A percentile compares a stretch with the other conserved stretches of the same genome.
Evolutionary conservation across 495 filamentous ascomycete species (phyloP).

Genomic region (Aspergillus baeticus): DNA sequence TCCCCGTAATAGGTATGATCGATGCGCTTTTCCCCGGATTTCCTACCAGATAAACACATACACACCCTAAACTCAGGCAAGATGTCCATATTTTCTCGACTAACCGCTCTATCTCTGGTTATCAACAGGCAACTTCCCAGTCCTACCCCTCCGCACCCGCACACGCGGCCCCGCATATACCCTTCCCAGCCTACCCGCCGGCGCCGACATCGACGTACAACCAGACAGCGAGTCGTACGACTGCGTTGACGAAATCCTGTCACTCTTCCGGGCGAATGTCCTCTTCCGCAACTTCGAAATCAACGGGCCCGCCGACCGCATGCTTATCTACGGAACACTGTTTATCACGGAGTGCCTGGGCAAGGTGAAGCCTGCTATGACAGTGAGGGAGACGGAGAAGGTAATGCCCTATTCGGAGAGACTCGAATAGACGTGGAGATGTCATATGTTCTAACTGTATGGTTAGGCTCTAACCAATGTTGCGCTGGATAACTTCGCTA

Average conservation of each 20-base stretch:
- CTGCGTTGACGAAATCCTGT: slow-evolving; percentile 88
- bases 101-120: not conserved
- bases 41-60: not conserved
- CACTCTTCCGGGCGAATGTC: slow-evolving; percentile 94
- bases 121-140: slow-evolving; percentile 80
- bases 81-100: slow-evolving; percentile 10
- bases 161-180: slow-evolving; percentile 90
- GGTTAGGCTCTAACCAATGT: slow-evolving; percentile 60
- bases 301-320: slow-evolving; percentile 90
- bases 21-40: slow-evolving; percentile 3
- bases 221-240: slow-evolving; percentile 88
- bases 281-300: slow-evolving; percentile 99
- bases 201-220: slow-evolving; percentile 70
- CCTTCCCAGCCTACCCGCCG: slow-evolving; percentile 68
- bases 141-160: slow-evolving; percentile 88
- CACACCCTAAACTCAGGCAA: not conserved
- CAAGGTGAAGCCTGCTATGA: slow-evolving; percentile 76
- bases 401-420: slow-evolving; percentile 25
- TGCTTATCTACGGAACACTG: slow-evolving; percentile 94
- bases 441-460: not conserved
- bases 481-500: slow-evolving; percentile 88
- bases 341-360: slow-evolving; percentile 85
- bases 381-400: slow-evolving; percentile 58
- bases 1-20: slow-evolving; percentile 60
- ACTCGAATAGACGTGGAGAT: not conserved